Base-by-base conservation (phyloP, 306 rosid species). In the Mucuna pruriens region DNA sequence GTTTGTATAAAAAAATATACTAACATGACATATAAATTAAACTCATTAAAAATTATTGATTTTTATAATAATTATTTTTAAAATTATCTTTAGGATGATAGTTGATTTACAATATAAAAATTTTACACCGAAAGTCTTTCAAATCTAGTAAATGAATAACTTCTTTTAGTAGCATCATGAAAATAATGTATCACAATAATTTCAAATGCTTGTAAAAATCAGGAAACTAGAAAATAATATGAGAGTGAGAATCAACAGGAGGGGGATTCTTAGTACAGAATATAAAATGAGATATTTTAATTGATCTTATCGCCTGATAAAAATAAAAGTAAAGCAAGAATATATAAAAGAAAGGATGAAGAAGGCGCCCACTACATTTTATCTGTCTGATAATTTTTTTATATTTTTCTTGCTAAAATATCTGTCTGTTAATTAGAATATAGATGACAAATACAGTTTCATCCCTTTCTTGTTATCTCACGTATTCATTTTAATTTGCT, bases 281-380 rank as follows among this genome's bases (percentile, higher is more conserved):
- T 46, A 16, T 45, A 46, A 46, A 70, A 70, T 16, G 57, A 70
- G 40, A 45, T 70, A 45, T 70, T 45, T 46, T 15, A 42, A 23
- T 6, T 25, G 15, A 25, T 69, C 57, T 22, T 22, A 42, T 44
- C 33, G 7, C 23, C 23, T 42, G 38, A 45, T 67, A 40, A 66
- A 64, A 65, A 6, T 19, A 19, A 66, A 36, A 67, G 54, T 42
- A 22, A 67, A 67, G 57, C 20, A 69, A 69, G 40, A 69, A 45
- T 69, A 44, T 45, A 69, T 13, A 69, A 69, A 67, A 46, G 58
- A 25, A 1, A 44, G 23, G 36, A 44, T 69, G 58, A 26, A 45
- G 33, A 68, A 42, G 12, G 74, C 9, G 33, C 20, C 74, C 64
- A 72, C 46, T 9, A 4, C 25, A 2, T 71, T 26, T 44, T 71